Base-by-base conservation (phyloP, 805 yeast species). In the Osmozyma mogii region DNA sequence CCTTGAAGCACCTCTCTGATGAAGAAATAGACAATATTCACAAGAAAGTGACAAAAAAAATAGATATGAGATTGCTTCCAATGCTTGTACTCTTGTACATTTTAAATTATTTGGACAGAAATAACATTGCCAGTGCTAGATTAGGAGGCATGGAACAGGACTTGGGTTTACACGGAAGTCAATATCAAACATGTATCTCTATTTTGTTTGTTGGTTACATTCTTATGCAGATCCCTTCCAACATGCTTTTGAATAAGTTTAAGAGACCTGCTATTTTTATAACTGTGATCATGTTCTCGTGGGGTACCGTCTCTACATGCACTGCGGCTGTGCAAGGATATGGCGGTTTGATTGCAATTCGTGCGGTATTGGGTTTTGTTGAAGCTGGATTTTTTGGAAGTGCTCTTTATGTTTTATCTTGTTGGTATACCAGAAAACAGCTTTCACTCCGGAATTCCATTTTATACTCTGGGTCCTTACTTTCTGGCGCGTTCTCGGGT, bases 401-500 rank as follows among this genome's bases (percentile, higher is more conserved):
- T 31, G 69, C 71, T 21, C 50, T 71, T 26, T 68, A 61, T 38
- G 66, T 63, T 22, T 48, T 72, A 29, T 70, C 77, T 2, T 67
- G 70, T 37, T 72, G 78, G 78, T 72, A 72, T 44, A 65, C 69
- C 10, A 54, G 67, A 34, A 63, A 56, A 34, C 74, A 70, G 34
- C 49, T 72, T 24, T 61, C 75, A 13, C 50, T 65, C 27, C 55
- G 78, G 40, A 67, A 70, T 30, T 62, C 76, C 7, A 54, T 72
- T 31, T 52, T 70, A 25, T 67, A 68, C 41, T 61, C 71, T 12
- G 77, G 78, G 15, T 64, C 73, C 8, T 53, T 68, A 30, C 51
- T 61, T 34, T 64, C 74, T 17, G 74, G 78, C 25, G 76, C 77
- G 1, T 65, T 70, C 37, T 57, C 73, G 11, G 77, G 77, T 8